Conservation (phyloP, 805 yeast species). For the Pichia manshurica region DNA sequence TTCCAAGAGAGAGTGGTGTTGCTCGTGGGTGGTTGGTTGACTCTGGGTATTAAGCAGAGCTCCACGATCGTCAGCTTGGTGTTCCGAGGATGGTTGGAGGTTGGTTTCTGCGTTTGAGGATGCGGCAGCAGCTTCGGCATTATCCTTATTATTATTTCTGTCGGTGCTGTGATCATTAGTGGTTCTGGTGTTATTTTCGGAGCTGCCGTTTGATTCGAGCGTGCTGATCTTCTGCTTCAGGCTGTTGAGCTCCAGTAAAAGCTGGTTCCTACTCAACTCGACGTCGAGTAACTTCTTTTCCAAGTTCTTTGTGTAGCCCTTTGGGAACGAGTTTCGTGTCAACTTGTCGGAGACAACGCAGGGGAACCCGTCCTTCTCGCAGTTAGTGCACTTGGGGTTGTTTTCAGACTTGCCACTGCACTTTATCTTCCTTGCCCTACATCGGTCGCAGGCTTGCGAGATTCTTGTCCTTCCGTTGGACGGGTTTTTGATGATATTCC, state of each 20-base stretch:
- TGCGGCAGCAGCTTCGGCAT: background rate
- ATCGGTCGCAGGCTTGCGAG: constrained; percentile 78
- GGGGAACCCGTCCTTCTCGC: constrained; percentile 56
- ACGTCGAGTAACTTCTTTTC: constrained; percentile 57
- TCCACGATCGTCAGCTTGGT: background rate
- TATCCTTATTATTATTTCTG: background rate
- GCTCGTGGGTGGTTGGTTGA: background rate
- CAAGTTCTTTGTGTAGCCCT: constrained; percentile 72
- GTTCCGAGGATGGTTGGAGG: background rate
- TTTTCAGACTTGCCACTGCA: constrained; percentile 58
- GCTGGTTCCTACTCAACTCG: constrained; percentile 47
- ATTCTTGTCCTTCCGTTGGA: constrained; percentile 42
- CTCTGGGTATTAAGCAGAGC: too few relatives aligned
- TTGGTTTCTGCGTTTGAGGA: background rate
- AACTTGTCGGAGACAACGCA: constrained; percentile 71
- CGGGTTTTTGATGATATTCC: constrained; percentile 34
- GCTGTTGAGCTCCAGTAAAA: constrained; percentile 32
- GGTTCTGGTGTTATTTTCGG: background rate
- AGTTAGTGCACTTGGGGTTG: constrained; percentile 58
- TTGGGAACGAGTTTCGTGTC: constrained; percentile 72
- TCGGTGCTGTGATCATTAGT: too few relatives aligned
- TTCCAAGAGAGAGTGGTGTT: background rate
- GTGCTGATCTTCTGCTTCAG: constrained; percentile 17
- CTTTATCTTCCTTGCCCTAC: constrained; percentile 68
- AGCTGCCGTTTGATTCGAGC: background rate